These are phyloP conservation scores for Rosa multiflora DNA, from an alignment of 306 rosid genomes.

Conservation along the genomic window DNA sequence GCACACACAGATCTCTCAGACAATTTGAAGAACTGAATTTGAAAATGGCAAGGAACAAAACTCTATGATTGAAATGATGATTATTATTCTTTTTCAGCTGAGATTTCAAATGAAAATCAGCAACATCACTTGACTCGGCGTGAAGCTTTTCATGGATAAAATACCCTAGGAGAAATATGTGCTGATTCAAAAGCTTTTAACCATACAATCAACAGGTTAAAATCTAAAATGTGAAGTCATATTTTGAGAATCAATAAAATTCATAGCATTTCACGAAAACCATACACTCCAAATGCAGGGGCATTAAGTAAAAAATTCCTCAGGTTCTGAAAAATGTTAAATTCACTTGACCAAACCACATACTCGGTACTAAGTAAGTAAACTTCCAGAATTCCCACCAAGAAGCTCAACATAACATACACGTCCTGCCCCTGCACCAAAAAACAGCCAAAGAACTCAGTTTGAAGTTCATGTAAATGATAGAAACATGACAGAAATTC, in stretches of 20 bases:
- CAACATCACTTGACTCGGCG: background rate
- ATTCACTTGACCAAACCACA: background rate
- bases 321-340: conserved; percentile 2
- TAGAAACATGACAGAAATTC: no score
- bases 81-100: background rate
- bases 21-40: background rate
- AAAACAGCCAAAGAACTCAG: no score
- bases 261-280: background rate
- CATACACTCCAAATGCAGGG: background rate
- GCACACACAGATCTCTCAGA: background rate
- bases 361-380: conserved; percentile 1
- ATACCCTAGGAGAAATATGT: background rate
- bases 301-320: background rate
- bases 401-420: no score
- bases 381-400: no score
- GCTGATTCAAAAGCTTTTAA: background rate
- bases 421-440: no score
- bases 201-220: background rate
- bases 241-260: background rate
- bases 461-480: no score
- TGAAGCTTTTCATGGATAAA: background rate
- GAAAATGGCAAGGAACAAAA: background rate
- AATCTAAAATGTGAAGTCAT: background rate
- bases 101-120: background rate
- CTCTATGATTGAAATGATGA: background rate